These are phyloP conservation scores for Emmonsiellopsis sp. DNA, from an alignment of 2,329 filamentous ascomycete species.

Conservation along the genomic window DNA sequence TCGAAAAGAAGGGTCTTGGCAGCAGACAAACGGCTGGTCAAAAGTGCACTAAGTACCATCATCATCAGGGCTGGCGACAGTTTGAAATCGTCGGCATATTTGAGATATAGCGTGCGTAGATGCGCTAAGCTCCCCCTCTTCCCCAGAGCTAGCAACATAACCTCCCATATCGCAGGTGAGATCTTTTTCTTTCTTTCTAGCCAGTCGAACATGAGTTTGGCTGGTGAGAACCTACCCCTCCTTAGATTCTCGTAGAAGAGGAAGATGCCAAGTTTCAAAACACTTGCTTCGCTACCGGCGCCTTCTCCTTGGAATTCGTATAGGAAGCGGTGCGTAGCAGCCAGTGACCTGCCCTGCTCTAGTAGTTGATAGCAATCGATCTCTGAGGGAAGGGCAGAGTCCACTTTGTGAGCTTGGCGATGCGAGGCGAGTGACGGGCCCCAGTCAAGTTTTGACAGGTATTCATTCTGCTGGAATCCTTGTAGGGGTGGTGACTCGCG, in stretches of 20 bases:
- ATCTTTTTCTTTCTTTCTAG: conserved; percentile 24
- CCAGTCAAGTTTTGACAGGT: no score
- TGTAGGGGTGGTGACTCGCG: no score
- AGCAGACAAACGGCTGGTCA: conserved; percentile 27
- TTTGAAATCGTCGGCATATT: conserved; percentile 18
- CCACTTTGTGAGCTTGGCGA: not conserved
- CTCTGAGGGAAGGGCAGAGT: not conserved
- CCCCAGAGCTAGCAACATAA: conserved; percentile 26
- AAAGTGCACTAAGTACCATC: conserved; percentile 26
- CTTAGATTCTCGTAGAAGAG: conserved; percentile 28
- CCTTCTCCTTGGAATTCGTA: conserved; percentile 13
- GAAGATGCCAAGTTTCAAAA: conserved; percentile 20
- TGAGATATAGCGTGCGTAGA: conserved; percentile 23
- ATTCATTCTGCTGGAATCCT: no score
- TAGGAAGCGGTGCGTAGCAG: conserved; percentile 29
- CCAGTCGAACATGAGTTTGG: conserved; percentile 26
- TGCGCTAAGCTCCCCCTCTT: conserved; percentile 29
- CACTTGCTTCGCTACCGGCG: conserved; percentile 17
- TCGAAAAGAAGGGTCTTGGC: conserved; percentile 28
- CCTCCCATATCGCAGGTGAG: conserved; percentile 26
- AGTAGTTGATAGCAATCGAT: no score
- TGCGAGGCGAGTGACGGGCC: not conserved
- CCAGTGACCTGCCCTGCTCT: conserved; percentile 18
- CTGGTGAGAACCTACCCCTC: conserved; percentile 28
- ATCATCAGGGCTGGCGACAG: conserved; percentile 24